A percentile compares a stretch with the other conserved stretches of the same genome.
These are phyloP conservation scores for Camellia japonica DNA, from an alignment of 148 eudicot species.

Conservation along the genomic window DNA sequence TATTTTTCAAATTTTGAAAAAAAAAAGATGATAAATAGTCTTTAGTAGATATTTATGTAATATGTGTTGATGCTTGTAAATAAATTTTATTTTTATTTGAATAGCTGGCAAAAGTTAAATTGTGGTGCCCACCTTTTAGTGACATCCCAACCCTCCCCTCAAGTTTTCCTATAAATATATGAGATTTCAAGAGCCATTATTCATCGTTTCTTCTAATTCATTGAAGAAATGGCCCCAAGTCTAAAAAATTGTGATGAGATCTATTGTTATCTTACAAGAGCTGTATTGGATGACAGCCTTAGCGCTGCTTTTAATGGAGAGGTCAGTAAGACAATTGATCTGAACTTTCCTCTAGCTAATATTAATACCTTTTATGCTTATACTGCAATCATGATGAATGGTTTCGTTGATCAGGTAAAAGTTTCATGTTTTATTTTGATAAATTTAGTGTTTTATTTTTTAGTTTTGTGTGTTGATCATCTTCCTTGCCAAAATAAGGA, in stretches of 20 bases:
- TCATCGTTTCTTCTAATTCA: background rate
- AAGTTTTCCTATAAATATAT: constrained; percentile 8
- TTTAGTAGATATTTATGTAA: background rate
- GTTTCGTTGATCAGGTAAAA: background rate
- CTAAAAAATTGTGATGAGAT: background rate
- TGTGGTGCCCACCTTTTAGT: background rate
- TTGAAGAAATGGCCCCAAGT: background rate
- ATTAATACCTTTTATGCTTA: background rate
- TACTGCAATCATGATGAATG: background rate
- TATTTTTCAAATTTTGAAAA: background rate
- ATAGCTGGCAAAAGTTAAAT: background rate
- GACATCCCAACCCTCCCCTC: too few species aligned
- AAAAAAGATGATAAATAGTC: too few species aligned
- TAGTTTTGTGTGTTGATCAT: background rate
- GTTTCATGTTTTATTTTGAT: background rate
- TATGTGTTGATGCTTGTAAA: background rate
- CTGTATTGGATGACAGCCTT: background rate
- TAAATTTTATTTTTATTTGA: background rate
- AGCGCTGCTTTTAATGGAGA: background rate
- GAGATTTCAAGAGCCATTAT: background rate
- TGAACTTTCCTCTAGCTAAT: background rate
- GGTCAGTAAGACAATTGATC: background rate
- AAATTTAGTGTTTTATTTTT: background rate
- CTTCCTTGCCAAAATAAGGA: background rate
- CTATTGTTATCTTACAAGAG: background rate